phyloP scores from a whole-genome alignment of 306 rosid genomes.

The Prunus armeniaca region DNA sequence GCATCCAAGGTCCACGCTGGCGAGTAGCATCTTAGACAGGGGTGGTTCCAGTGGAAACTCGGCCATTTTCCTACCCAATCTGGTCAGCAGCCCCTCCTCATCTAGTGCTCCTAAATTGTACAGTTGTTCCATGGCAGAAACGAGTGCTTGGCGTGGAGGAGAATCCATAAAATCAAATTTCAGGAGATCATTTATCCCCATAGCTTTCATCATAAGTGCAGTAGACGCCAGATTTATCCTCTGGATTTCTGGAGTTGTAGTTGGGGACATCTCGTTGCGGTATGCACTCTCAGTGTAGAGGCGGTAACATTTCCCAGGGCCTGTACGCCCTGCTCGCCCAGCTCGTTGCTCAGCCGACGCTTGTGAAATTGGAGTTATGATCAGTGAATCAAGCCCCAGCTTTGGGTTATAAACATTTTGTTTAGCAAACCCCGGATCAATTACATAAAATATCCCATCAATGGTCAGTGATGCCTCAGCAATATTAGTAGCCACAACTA shows the following conservation, averaged over 20 bases:
- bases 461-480: slow-evolving; percentile 87
- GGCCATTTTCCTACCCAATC: not conserved
- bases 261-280: slow-evolving; percentile 77
- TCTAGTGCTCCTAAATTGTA: slow-evolving; percentile 84
- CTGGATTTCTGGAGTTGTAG: slow-evolving; percentile 74
- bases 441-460: slow-evolving; percentile 52
- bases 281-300: slow-evolving; percentile 52
- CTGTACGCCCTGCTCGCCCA: slow-evolving; percentile 86
- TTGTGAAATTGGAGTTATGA: slow-evolving; percentile 81
- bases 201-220: slow-evolving; percentile 68
- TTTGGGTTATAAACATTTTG: slow-evolving; percentile 83
- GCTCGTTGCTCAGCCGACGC: slow-evolving; percentile 88
- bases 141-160: slow-evolving; percentile 78
- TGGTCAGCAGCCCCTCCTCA: slow-evolving; percentile 78
- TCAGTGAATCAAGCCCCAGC: slow-evolving; percentile 81
- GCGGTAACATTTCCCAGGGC: slow-evolving; percentile 65
- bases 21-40: slow-evolving; percentile 29
- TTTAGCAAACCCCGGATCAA: slow-evolving; percentile 72
- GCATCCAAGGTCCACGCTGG: not conserved
- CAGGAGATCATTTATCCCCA: slow-evolving; percentile 81
- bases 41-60: not conserved
- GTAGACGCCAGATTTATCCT: slow-evolving; percentile 63
- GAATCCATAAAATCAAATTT: slow-evolving; percentile 89
- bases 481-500: slow-evolving; percentile 85
- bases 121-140: slow-evolving; percentile 84